A percentile compares a stretch with the other conserved stretches of the same genome.
Conservation (phyloP, 139 green algal genomes). For the Zygnema circumcarinatum region DNA sequence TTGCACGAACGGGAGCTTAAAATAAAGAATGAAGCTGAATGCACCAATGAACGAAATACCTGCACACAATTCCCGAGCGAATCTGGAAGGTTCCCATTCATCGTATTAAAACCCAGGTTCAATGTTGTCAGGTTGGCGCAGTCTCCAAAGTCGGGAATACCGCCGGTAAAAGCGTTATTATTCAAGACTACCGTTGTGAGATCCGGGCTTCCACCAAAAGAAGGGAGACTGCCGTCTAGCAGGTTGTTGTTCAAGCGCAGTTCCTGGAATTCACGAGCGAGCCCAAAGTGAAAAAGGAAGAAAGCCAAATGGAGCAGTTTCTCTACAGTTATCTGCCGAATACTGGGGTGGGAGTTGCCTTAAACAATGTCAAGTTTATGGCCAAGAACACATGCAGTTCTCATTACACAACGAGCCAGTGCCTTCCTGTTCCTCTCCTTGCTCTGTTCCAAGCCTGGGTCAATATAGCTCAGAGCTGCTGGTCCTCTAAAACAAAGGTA, state of each 20-base stretch:
- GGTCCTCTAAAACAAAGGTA: no score
- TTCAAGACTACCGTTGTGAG: background rate
- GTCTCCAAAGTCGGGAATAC: background rate
- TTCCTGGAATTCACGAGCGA: conserved; percentile 1
- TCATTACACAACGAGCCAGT: no score
- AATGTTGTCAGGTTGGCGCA: conserved; percentile 1
- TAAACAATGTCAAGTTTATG: background rate
- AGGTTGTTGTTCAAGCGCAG: background rate
- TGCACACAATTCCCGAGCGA: background rate
- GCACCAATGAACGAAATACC: background rate
- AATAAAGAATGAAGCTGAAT: background rate
- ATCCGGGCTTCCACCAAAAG: background rate
- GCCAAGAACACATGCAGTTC: no score
- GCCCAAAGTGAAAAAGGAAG: background rate
- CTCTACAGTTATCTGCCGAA: no score
- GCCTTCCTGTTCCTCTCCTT: background rate
- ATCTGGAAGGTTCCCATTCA: conserved; percentile 7
- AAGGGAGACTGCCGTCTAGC: background rate
- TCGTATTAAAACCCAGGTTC: background rate
- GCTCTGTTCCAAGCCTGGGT: background rate
- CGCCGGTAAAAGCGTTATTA: background rate
- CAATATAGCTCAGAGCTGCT: background rate
- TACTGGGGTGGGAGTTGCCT: no score
- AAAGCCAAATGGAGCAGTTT: no score
- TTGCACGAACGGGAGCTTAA: background rate